phyloP scores from a whole-genome alignment of 2,329 filamentous ascomycete species.

The Huntiella moniliformis region DNA sequence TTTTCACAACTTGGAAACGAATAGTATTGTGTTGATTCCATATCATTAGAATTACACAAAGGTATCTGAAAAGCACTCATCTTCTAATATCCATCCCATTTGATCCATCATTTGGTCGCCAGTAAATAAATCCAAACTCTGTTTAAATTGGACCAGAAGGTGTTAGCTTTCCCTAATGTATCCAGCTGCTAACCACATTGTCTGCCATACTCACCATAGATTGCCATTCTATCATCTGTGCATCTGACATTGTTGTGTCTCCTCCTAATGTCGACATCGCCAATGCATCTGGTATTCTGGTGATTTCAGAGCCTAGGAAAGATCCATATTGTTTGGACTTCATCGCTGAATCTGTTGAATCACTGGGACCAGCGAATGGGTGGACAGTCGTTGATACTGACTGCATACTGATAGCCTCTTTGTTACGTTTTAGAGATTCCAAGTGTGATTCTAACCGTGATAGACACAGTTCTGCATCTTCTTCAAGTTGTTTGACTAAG shows the following conservation, averaged over 20 bases:
- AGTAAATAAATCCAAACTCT: constrained; percentile 5
- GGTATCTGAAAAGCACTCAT: background rate
- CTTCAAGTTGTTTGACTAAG: constrained; percentile 22
- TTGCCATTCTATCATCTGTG: constrained; percentile 7
- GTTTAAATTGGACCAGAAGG: background rate
- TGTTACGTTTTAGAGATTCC: background rate
- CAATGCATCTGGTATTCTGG: background rate
- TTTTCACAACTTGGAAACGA: too few relatives aligned
- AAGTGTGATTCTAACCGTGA: constrained; percentile 18
- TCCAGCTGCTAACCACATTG: background rate
- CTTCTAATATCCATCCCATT: constrained; percentile 7
- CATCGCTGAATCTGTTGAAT: background rate
- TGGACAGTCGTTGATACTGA: background rate
- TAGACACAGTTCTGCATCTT: constrained; percentile 19
- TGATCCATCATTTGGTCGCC: background rate
- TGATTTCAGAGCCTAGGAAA: too few relatives aligned
- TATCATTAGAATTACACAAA: too few relatives aligned
- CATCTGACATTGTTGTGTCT: background rate
- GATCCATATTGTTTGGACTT: background rate
- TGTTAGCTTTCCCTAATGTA: background rate
- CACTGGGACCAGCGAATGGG: background rate
- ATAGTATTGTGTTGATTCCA: too few relatives aligned
- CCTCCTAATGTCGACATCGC: too few relatives aligned
- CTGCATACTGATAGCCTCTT: background rate
- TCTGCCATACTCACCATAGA: constrained; percentile 2